Conservation (phyloP, 305 asterid species). For the Fraxinus dipetala region DNA sequence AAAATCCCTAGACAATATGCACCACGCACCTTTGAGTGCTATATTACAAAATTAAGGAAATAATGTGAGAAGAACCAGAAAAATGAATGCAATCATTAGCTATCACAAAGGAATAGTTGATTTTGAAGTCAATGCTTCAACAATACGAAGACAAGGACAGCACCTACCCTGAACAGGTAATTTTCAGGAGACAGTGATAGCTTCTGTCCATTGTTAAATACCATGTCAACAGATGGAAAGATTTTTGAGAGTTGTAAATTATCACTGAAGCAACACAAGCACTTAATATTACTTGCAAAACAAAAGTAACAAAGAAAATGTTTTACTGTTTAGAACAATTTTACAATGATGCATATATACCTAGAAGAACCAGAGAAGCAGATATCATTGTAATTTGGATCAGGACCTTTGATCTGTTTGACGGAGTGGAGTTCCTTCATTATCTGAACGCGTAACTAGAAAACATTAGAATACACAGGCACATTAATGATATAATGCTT, state of each 20-base stretch:
- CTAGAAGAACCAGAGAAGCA: slow-evolving; percentile 98
- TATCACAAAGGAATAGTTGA: slow-evolving; percentile 2
- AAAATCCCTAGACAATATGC: slow-evolving; percentile 95
- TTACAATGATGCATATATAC: slow-evolving; percentile 36
- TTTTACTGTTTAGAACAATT: slow-evolving; percentile 12
- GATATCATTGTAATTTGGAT: slow-evolving; percentile 77
- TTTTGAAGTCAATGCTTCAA: slow-evolving; percentile 4
- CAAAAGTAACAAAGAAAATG: slow-evolving; percentile 17
- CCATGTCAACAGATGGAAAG: slow-evolving; percentile 90
- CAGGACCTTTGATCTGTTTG: slow-evolving; percentile 79
- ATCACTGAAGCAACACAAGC: slow-evolving; percentile 58
- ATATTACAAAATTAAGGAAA: slow-evolving; percentile 19
- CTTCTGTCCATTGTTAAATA: slow-evolving; percentile 73
- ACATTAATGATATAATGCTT: neutral
- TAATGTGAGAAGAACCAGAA: neutral
- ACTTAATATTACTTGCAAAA: slow-evolving; percentile 27
- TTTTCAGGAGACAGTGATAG: slow-evolving; percentile 84
- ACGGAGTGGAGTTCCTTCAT: slow-evolving; percentile 60
- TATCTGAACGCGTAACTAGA: slow-evolving; percentile 48
- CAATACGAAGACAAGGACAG: slow-evolving; percentile 22
- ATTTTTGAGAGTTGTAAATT: slow-evolving; percentile 54
- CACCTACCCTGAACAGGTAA: slow-evolving; percentile 81
- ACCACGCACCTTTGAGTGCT: slow-evolving; percentile 91
- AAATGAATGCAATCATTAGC: slow-evolving; percentile 11
- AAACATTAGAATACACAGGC: slow-evolving; percentile 1